These are phyloP conservation scores for Allium fistulosum DNA, from an alignment of 106 monocot genomes.

Conservation along the genomic window DNA sequence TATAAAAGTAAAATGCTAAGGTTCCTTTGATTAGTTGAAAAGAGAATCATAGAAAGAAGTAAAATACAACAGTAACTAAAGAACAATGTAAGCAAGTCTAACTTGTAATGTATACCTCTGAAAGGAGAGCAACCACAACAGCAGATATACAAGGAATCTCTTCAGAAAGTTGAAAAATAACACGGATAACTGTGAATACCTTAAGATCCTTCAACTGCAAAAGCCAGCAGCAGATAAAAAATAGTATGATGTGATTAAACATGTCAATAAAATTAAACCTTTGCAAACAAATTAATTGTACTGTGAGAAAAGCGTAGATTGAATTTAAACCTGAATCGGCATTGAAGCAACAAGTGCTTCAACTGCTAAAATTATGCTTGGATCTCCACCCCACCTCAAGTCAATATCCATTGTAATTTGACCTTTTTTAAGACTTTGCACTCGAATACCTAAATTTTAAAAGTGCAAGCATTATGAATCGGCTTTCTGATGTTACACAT, in stretches of 20 bases:
- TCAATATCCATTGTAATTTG: slow-evolving; percentile 98
- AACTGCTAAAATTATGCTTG: slow-evolving; percentile 89
- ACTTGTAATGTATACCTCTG: slow-evolving; percentile 44
- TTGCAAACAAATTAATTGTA: background rate
- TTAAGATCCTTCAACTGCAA: slow-evolving; percentile 92
- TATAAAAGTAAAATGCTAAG: background rate
- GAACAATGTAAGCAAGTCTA: too few species aligned
- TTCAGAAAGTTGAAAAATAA: slow-evolving; percentile 91
- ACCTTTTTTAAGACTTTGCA: slow-evolving; percentile 88
- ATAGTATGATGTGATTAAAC: too few species aligned
- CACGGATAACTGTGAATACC: slow-evolving; percentile 81
- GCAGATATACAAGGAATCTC: slow-evolving; percentile 99
- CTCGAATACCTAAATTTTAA: slow-evolving; percentile 64
- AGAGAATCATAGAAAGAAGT: too few species aligned
- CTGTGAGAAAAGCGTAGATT: background rate
- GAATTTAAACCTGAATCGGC: slow-evolving; percentile 72
- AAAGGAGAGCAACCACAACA: slow-evolving; percentile 91
- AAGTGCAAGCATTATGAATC: background rate
- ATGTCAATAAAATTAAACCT: background rate
- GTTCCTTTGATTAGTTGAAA: too few species aligned
- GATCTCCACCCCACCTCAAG: slow-evolving; percentile 97
- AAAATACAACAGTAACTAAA: too few species aligned
- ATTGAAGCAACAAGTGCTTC: slow-evolving; percentile 94
- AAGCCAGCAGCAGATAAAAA: background rate
- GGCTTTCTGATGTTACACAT: background rate